phyloP scores from a whole-genome alignment of 805 yeast species.

The Starmerella riodocensis region DNA sequence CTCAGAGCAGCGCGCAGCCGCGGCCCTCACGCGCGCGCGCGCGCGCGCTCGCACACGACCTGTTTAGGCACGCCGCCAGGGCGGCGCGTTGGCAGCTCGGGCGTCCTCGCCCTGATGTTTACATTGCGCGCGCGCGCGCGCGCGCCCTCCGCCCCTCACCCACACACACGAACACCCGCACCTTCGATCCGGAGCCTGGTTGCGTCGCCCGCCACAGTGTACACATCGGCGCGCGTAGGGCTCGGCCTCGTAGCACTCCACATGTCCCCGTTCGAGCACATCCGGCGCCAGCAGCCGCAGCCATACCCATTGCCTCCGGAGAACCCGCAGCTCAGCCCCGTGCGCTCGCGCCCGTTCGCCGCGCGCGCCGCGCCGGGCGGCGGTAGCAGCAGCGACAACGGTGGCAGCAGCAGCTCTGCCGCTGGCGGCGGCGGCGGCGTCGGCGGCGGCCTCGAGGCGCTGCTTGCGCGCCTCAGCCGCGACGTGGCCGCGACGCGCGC shows the following conservation, averaged over 20 bases:
- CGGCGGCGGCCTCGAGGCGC: constrained; percentile 24
- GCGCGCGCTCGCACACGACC: too few species aligned
- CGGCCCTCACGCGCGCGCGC: too few species aligned
- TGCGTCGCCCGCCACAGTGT: background rate
- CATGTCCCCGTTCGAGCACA: constrained; percentile 1
- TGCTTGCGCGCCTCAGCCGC: constrained; percentile 25
- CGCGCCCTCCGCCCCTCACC: too few species aligned
- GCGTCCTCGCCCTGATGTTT: too few species aligned
- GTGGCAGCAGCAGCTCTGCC: constrained; percentile 20
- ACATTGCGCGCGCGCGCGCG: too few species aligned
- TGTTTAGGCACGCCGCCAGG: too few species aligned
- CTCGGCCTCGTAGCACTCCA: background rate
- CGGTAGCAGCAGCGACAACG: constrained; percentile 18
- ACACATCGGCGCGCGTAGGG: background rate
- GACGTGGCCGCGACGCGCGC: constrained; percentile 26
- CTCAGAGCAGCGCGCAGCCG: too few species aligned
- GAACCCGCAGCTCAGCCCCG: constrained; percentile 25
- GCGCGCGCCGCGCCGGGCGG: constrained; percentile 14
- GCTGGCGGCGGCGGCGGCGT: constrained; percentile 16
- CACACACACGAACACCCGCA: background rate
- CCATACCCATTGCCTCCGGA: constrained; percentile 29
- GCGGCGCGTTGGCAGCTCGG: too few species aligned
- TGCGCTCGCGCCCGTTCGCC: constrained; percentile 21
- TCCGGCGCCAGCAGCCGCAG: constrained; percentile 7
- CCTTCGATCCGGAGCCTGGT: background rate